Evolutionary conservation across 2,329 filamentous ascomycete genomes (phyloP).

Genomic region (Chalaropsis ovoidea): DNA sequence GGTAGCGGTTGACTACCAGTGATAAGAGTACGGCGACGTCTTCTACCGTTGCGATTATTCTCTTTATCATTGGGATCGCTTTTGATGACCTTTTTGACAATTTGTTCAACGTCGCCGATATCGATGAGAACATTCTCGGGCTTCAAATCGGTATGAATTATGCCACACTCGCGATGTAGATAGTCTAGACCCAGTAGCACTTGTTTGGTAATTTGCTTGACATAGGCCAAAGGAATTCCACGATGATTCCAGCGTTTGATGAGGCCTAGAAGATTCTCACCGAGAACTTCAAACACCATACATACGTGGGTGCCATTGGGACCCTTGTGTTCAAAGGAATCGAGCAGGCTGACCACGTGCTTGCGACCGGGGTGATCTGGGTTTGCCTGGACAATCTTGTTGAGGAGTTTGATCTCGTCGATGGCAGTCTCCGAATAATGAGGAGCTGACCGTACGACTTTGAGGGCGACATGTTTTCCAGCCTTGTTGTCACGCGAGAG

Average conservation of each 20-base stretch:
- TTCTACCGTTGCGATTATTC: constrained; percentile 81
- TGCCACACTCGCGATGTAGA: constrained; percentile 92
- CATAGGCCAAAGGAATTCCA: constrained; percentile 88
- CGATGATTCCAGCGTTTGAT: constrained; percentile 99
- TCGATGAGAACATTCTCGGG: constrained; percentile 98
- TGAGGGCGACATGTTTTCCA: constrained; percentile 90
- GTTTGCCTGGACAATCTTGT: constrained; percentile 92
- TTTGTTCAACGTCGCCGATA: constrained; percentile 97
- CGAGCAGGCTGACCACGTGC: constrained; percentile 89
- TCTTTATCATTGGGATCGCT: constrained; percentile 66
- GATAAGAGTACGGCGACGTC: constrained; percentile 84
- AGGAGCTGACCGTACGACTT: constrained; percentile 92
- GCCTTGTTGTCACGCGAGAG: constrained; percentile 71
- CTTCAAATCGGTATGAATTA: constrained; percentile 96
- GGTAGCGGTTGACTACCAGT: constrained; percentile 94
- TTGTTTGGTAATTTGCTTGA: constrained; percentile 98
- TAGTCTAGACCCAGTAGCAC: constrained; percentile 92
- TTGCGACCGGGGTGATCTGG: constrained; percentile 86
- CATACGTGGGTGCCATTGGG: constrained; percentile 94
- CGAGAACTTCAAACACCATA: constrained; percentile 98
- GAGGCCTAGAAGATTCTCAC: constrained; percentile 84
- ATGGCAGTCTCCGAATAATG: constrained; percentile 98
- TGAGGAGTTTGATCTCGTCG: constrained; percentile 96
- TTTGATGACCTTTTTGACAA: constrained; percentile 92
- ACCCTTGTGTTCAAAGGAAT: constrained; percentile 95